Evolutionary conservation across 345 rosid species (phyloP).

Genomic region (Cardamine occulta): DNA sequence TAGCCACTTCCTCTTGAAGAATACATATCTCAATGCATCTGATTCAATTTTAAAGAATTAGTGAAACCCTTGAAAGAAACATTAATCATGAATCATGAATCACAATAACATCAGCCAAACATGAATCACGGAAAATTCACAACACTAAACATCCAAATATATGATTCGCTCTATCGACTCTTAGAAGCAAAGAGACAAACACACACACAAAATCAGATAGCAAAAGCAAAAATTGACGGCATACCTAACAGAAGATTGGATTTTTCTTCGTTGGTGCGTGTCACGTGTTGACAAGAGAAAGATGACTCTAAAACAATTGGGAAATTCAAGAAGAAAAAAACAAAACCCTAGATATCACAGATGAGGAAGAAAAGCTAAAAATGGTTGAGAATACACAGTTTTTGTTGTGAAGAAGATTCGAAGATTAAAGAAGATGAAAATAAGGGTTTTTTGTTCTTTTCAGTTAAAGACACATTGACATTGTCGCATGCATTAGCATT

Average conservation of each 20-base stretch:
- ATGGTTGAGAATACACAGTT: neutral
- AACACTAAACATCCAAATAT: neutral
- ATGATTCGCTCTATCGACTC: neutral
- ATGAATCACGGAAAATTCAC: no score
- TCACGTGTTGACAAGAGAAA: neutral
- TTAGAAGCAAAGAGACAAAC: neutral
- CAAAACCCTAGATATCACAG: constrained; percentile 30
- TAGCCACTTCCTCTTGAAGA: constrained; percentile 81
- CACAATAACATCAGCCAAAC: no score
- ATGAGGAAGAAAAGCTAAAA: neutral
- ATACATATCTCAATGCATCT: constrained; percentile 56
- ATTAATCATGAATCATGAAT: no score
- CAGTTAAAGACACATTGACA: no score
- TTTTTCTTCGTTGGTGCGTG: neutral
- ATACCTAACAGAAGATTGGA: constrained; percentile 16
- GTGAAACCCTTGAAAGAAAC: neutral
- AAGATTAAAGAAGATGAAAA: neutral
- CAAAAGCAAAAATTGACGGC: neutral
- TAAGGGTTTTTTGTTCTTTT: no score
- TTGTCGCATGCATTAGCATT: no score
- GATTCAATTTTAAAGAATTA: constrained; percentile 23
- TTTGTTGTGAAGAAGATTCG: constrained; percentile 6
- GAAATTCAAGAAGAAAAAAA: neutral
- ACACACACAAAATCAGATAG: neutral
- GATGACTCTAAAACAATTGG: neutral